Percentiles rank a stretch among this genome's conserved stretches.
Evolutionary conservation across 176 grass and related monocot species (phyloP).

Genomic region (Elymus sibiricus): DNA sequence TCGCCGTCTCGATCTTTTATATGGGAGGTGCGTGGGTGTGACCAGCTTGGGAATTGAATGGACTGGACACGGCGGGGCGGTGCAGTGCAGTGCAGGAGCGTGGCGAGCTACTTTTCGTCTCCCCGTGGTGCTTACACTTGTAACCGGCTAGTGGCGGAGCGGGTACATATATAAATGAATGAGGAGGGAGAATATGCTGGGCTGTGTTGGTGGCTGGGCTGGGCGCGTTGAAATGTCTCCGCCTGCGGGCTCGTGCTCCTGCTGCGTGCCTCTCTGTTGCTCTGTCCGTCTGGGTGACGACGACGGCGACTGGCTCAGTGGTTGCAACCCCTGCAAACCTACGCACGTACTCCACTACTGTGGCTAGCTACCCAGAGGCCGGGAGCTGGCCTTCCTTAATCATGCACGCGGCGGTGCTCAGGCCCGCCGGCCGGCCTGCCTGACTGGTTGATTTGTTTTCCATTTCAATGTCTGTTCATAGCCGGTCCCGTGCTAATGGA

Average conservation of each 20-base stretch:
- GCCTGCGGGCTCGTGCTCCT: background rate
- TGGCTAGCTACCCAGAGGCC: background rate
- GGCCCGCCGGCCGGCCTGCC: no score
- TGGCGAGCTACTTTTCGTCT: background rate
- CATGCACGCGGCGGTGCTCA: no score
- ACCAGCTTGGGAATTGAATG: background rate
- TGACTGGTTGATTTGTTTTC: no score
- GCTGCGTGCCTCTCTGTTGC: background rate
- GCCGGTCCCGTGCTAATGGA: no score
- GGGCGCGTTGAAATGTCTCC: slow-evolving; percentile 16
- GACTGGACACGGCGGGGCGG: background rate
- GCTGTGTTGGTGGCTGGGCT: background rate
- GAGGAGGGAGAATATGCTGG: background rate
- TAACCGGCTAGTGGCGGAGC: background rate
- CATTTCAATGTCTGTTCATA: no score
- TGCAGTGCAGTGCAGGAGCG: background rate
- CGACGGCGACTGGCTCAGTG: background rate
- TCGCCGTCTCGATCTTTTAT: slow-evolving; percentile 12
- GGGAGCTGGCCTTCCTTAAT: no score
- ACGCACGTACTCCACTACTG: background rate
- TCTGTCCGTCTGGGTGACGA: background rate
- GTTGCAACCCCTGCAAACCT: background rate
- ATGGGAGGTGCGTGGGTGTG: background rate
- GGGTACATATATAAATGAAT: background rate
- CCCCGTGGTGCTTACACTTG: background rate